phyloP scores from a whole-genome alignment of 2,329 filamentous ascomycete genomes.

The Pleomassaria siparia region DNA sequence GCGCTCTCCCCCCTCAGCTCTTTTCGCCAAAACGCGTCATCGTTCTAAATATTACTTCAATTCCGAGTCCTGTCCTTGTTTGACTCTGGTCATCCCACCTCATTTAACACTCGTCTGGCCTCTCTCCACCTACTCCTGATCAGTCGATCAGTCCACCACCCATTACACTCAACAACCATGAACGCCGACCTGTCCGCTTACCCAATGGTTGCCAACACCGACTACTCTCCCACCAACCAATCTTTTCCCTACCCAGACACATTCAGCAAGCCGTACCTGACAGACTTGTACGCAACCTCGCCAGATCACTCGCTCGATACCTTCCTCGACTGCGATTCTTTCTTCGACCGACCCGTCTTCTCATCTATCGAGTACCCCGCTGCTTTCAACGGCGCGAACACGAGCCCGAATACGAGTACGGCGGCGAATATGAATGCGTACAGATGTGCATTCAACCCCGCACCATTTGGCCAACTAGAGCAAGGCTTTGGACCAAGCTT shows the following conservation, averaged over 20 bases:
- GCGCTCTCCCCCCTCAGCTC: background rate
- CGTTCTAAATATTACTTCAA: background rate
- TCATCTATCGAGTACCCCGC: conserved; percentile 24
- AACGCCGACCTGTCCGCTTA: conserved; percentile 19
- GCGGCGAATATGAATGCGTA: conserved; percentile 9
- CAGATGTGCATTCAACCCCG: conserved; percentile 18
- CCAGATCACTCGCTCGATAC: conserved; percentile 28
- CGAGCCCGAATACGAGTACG: conserved; percentile 18
- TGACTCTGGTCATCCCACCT: background rate
- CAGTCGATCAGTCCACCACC: background rate
- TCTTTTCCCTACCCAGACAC: conserved; percentile 23
- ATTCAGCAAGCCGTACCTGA: conserved; percentile 28
- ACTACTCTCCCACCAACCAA: conserved; percentile 27
- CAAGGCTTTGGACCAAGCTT: conserved; percentile 22
- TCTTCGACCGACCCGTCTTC: conserved; percentile 29
- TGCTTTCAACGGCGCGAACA: conserved; percentile 16
- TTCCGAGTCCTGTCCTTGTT: background rate
- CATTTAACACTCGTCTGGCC: background rate
- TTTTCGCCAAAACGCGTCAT: background rate
- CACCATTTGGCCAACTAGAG: conserved; percentile 23
- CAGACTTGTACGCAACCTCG: conserved; percentile 22
- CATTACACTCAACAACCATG: conserved; percentile 13
- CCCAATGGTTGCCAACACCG: conserved; percentile 25
- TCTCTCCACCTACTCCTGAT: background rate
- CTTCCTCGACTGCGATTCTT: conserved; percentile 31